Evolutionary conservation across 2,329 filamentous ascomycete genomes (phyloP), one percentile per base, ranked within the genome.

Genomic region (Cercospora beticola): DNA sequence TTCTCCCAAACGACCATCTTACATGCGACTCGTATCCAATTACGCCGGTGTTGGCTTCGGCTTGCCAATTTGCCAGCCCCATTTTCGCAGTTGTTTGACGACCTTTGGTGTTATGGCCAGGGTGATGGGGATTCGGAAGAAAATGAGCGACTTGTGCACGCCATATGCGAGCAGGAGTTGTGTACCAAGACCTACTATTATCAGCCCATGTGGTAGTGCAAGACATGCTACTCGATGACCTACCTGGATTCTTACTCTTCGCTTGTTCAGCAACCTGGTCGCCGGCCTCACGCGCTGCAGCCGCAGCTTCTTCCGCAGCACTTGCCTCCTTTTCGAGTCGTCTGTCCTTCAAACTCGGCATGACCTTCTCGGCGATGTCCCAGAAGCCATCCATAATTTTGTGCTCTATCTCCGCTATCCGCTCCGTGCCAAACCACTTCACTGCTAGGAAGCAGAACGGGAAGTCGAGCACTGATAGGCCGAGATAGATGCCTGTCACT

Each of bases 131-230:
- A 99, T 93, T n/a, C 95, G 88, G 73, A 98, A 81, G 80, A 99
- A 97, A 76, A 99, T 97, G 80, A 98, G 93, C 74, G 92, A 96
- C 83, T 99, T 99, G 85, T 99, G 95, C 68, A 99, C 92, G 30
- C 94, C 94, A 78, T 99, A 99, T 12, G 95, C 95, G 60, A 99
- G 86, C 16, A 92, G 93, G 31, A 99, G 84, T 78, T 97, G 93
- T 8, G 95, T 98, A 87, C 88, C 90, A 62, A 91, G 83, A 75
- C 87, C 88, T 90, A 62, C 18, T 54, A 28, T 56, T 30, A 57
- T 68, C 64, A 62, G 57, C 46, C 18, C 21, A 49, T 54, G 43
- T 12, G 33, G 66, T 54, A 12, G 26, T 57, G 26, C 58, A 46
- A 46, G 58, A 59, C 43, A 70, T 77, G 21, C 14, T 84, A 80